phyloP scores from a whole-genome alignment of 106 monocot genomes.

The Dioscorea dumetorum region DNA sequence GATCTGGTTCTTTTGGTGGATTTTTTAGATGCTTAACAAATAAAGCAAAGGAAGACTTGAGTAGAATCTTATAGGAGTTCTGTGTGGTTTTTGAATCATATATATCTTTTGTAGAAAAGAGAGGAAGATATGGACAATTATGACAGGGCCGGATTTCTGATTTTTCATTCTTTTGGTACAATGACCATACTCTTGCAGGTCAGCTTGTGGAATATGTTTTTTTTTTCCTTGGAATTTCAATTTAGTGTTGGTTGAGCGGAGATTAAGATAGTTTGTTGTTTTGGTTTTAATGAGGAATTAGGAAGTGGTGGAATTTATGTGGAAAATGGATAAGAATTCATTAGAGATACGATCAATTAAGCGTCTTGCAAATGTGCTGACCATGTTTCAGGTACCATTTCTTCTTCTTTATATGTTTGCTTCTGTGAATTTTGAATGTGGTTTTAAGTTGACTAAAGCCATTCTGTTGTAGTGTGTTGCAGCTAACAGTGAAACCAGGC shows the following conservation, averaged over 20 bases:
- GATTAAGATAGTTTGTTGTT: too few relatives aligned
- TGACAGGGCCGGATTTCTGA: slow-evolving; percentile 30
- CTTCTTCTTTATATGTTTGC: neutral
- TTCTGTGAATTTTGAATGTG: neutral
- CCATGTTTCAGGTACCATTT: slow-evolving; percentile 37
- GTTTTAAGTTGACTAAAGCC: neutral
- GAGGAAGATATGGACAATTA: slow-evolving; percentile 45
- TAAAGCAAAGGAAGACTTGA: neutral
- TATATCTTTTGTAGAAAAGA: slow-evolving; percentile 23
- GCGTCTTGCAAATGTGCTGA: slow-evolving; percentile 52
- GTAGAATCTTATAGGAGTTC: neutral
- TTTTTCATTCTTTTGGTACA: slow-evolving; percentile 40
- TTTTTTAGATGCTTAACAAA: neutral
- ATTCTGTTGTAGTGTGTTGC: slow-evolving; percentile 31
- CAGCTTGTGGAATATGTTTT: neutral
- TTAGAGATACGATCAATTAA: slow-evolving; percentile 28
- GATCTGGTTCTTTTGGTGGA: neutral
- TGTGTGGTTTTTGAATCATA: neutral
- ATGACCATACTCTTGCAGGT: slow-evolving; percentile 48
- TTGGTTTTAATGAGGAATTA: slow-evolving; percentile 8
- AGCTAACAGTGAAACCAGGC: slow-evolving; percentile 40
- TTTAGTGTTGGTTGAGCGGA: neutral
- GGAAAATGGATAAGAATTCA: slow-evolving; percentile 18
- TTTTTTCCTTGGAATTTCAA: neutral
- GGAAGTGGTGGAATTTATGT: slow-evolving; percentile 35